phyloP scores from a whole-genome alignment of 2,329 filamentous ascomycete species.

The Fusarium denticulatum region DNA sequence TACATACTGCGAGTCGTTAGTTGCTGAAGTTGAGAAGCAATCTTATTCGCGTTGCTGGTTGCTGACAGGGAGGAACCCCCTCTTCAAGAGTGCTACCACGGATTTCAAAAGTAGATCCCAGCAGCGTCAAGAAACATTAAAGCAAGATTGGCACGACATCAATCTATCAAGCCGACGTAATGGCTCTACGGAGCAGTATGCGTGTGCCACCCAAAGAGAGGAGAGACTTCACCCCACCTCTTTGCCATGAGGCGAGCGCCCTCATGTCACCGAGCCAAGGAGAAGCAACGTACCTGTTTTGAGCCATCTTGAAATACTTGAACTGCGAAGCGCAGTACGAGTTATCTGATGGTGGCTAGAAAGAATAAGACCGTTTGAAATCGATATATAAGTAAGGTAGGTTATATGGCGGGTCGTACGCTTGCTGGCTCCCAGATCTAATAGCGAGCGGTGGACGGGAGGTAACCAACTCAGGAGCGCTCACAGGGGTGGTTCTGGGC shows the following conservation, averaged over 20 bases:
- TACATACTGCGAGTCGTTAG: conserved; percentile 59
- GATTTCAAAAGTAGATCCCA: neutral
- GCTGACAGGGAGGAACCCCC: neutral
- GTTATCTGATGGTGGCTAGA: conserved; percentile 6
- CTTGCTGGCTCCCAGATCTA: conserved; percentile 17
- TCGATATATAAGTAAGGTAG: conserved; percentile 10
- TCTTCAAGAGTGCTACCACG: neutral
- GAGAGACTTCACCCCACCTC: conserved; percentile 31
- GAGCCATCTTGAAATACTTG: conserved; percentile 45
- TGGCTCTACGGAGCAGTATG: neutral
- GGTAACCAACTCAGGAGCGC: conserved; percentile 28
- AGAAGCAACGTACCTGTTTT: conserved; percentile 45
- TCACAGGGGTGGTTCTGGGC: conserved; percentile 32
- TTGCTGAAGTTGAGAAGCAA: neutral
- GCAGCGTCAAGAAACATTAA: neutral
- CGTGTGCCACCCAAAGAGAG: neutral
- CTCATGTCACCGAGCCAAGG: conserved; percentile 3
- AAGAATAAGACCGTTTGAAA: conserved; percentile 10
- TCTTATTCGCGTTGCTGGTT: neutral
- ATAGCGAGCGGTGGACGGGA: conserved; percentile 25
- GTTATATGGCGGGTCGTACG: conserved; percentile 7
- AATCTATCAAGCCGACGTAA: neutral
- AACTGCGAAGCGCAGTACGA: conserved; percentile 16
- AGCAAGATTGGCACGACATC: neutral
- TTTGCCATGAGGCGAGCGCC: conserved; percentile 3